Percentiles rank a stretch among this genome's conserved stretches.
Conservation (phyloP, 257 asterid species). For the Galeopsis tetrahit region DNA sequence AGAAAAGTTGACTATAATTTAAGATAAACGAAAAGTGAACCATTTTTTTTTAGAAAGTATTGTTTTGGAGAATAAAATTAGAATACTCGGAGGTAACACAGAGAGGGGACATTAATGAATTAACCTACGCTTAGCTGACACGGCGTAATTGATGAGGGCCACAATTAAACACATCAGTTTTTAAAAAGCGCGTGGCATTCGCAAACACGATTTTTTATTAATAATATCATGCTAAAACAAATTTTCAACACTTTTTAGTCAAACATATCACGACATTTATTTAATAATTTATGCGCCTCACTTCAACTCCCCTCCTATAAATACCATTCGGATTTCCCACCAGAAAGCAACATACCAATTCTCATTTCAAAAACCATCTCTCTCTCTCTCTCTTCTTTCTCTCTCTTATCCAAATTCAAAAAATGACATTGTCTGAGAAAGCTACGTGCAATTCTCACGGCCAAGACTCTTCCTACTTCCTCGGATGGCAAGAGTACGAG, state of each 20-base stretch:
- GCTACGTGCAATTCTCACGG: conserved; percentile 64
- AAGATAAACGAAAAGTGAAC: too few relatives aligned
- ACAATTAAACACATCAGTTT: too few relatives aligned
- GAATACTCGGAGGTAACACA: too few relatives aligned
- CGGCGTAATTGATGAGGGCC: conserved; percentile 5
- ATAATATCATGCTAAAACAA: background rate
- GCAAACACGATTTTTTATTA: background rate
- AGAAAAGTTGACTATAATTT: too few relatives aligned
- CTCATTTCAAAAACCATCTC: background rate
- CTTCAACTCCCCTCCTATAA: conserved; percentile 40
- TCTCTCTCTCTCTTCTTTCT: background rate
- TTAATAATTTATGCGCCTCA: background rate
- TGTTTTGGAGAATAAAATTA: too few relatives aligned
- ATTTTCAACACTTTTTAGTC: background rate
- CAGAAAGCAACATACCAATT: conserved; percentile 35
- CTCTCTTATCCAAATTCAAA: background rate
- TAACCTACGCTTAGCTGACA: conserved; percentile 17
- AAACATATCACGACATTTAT: conserved; percentile 33
- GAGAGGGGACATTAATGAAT: background rate
- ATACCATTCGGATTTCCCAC: conserved; percentile 30
- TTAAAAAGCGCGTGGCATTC: conserved; percentile 29
- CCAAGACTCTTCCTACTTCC: conserved; percentile 70
- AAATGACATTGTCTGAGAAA: conserved; percentile 54
- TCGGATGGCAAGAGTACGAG: conserved; percentile 75
- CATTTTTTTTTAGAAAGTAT: too few relatives aligned